Evolutionary conservation across 2,329 filamentous ascomycete species (phyloP).

Genomic region (Penicillium palitans): DNA sequence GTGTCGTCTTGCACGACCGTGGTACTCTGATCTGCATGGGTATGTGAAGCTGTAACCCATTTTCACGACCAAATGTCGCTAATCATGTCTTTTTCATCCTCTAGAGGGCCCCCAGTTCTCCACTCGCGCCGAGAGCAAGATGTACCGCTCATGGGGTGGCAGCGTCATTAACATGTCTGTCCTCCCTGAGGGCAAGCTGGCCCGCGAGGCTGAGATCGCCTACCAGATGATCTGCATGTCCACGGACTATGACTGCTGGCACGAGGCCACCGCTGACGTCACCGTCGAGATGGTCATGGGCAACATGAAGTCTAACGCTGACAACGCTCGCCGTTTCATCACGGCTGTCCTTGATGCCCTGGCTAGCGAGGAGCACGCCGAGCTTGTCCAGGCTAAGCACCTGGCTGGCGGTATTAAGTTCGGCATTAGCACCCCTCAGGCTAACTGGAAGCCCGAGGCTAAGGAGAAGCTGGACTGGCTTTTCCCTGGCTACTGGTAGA

Average conservation of each 20-base stretch:
- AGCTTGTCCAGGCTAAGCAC: constrained; percentile 78
- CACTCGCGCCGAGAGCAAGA: constrained; percentile 89
- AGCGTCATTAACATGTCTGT: constrained; percentile 98
- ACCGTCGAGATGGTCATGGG: constrained; percentile 96
- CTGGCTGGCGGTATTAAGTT: constrained; percentile 74
- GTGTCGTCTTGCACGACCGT: constrained; percentile 77
- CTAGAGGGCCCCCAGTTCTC: constrained; percentile 96
- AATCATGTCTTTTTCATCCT: not conserved
- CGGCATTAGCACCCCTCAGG: constrained; percentile 80
- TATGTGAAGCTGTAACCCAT: constrained; percentile 46
- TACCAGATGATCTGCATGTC: constrained; percentile 99
- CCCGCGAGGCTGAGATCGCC: constrained; percentile 90
- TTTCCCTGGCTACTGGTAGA: constrained; percentile 73
- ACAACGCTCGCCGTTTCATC: constrained; percentile 83
- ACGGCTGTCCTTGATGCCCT: constrained; percentile 85
- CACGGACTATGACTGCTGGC: constrained; percentile 99
- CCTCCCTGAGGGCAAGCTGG: constrained; percentile 92
- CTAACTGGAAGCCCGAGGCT: constrained; percentile 70
- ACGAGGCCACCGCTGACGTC: constrained; percentile 72
- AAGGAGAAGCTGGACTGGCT: constrained; percentile 80
- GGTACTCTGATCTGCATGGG: constrained; percentile 92
- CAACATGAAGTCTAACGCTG: constrained; percentile 89
- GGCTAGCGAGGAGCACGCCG: constrained; percentile 70
- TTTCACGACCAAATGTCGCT: not conserved
- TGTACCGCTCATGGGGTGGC: constrained; percentile 93